Percentiles rank a stretch among this genome's conserved stretches.
Conservation (phyloP, 192 early-diverging fungal species). For the Anaeromyces robustus region DNA sequence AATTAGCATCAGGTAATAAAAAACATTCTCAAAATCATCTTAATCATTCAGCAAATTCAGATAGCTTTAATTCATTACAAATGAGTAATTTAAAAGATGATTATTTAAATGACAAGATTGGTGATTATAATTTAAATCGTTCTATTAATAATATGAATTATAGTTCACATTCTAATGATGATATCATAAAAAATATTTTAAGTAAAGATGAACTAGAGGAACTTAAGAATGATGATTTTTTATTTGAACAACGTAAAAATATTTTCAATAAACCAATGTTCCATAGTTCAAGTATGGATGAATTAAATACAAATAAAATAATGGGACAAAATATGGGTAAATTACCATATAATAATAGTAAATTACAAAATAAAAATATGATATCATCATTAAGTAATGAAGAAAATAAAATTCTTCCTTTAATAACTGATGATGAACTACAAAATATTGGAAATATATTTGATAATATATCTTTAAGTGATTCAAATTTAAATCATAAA, state of each 20-base stretch:
- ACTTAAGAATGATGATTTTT: background rate
- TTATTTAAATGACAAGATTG: background rate
- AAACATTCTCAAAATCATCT: background rate
- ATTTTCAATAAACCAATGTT: background rate
- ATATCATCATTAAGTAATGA: background rate
- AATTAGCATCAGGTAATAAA: background rate
- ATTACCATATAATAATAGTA: background rate
- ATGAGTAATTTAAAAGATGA: background rate
- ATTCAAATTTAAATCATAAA: background rate
- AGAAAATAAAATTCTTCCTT: background rate
- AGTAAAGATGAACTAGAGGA: background rate
- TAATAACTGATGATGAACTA: background rate
- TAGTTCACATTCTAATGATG: background rate
- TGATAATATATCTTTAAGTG: background rate
- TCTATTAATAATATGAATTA: background rate
- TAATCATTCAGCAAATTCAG: background rate
- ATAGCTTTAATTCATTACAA: background rate
- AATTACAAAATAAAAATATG: background rate
- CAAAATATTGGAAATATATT: background rate
- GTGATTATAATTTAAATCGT: background rate
- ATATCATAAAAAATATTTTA: background rate
- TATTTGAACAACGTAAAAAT: background rate
- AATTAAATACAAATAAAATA: background rate
- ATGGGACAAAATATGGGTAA: background rate
- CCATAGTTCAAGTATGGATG: background rate